Percentiles rank a stretch among this genome's conserved stretches.
These are phyloP conservation scores for Raphanus raphanistrum DNA, from an alignment of 345 rosid genomes.

Conservation along the genomic window DNA sequence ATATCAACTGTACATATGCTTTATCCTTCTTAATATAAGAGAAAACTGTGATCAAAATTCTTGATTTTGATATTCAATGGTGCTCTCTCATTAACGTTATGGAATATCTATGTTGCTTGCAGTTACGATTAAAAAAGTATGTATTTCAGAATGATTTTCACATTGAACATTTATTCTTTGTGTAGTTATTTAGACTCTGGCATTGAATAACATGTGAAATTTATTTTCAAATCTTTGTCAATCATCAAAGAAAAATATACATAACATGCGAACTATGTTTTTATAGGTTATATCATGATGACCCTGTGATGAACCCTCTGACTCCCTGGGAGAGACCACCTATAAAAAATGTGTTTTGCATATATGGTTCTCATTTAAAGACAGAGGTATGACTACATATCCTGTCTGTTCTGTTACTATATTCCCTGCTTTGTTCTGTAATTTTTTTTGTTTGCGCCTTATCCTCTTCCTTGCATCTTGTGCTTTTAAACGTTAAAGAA, in stretches of 20 bases:
- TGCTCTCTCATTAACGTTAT: not conserved
- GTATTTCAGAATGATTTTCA: conserved; percentile 1
- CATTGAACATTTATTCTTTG: not conserved
- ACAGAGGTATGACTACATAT: conserved; percentile 71
- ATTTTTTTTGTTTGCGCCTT: not conserved
- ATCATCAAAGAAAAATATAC: not conserved
- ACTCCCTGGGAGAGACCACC: conserved; percentile 99
- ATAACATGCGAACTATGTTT: conserved; percentile 9
- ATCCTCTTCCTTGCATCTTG: conserved; percentile 9
- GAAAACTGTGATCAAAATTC: not conserved
- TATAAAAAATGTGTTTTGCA: conserved; percentile 88
- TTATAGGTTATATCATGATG: conserved; percentile 81
- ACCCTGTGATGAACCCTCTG: conserved; percentile 92
- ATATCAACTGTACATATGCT: not conserved
- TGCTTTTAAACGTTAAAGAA: conserved; percentile 1
- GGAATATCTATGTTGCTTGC: not conserved
- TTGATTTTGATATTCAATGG: not conserved
- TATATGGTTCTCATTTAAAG: conserved; percentile 82
- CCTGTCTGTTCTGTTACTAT: conserved; percentile 13
- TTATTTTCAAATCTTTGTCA: not conserved
- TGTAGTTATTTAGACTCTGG: conserved; percentile 8
- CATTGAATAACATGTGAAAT: not conserved
- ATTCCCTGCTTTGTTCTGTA: not conserved
- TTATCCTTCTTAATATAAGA: not conserved
- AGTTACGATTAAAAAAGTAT: not conserved